Evolutionary conservation across 139 green algal species (phyloP), one percentile per base, ranked within the genome.

Genomic region (Gonium pectorale): DNA sequence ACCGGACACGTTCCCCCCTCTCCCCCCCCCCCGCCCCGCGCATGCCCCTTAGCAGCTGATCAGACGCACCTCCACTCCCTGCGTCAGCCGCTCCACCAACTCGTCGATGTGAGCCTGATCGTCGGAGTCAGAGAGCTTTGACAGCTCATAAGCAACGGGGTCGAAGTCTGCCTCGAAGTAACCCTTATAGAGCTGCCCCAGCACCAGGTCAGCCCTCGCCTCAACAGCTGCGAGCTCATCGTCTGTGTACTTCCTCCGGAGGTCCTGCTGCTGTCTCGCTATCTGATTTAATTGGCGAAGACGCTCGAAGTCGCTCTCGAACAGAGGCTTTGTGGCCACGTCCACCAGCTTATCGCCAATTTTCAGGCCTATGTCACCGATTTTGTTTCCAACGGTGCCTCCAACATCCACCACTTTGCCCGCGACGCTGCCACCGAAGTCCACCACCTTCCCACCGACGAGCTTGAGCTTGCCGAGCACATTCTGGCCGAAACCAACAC

Each of bases 81-180:
- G 56, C 15, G 88, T 84, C 3, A 95, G 79, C 37, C 77, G 43
- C 26, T 95, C 92, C 38, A 95, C 92, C 29, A 91, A 33, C 9
- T 43, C 56, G 46, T 95, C 92, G 31, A 95, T 88, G 9, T 93
- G 87, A 8, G 90, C 89, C 66, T 90, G 90, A 15, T 83, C 81
- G 24, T 77, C 79, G 0, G 79, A 79, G 2, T 88, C 73, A 0
- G 8, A 56, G 9, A 95, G 66, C 63, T 90, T 73, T 37, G 60
- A 54, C 9, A 93, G 81, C 71, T 95, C 90, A 64, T 90, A 75
- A 3, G 64, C 62, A 41, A 95, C 62, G 7, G 92, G 79, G 66
- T 95, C 92, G 59, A 90, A 92, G 51, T 72, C 63, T 2, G 79
- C 17, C 21, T 92, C 71, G 44, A 92, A 93, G 78, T 93, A 95